Percentiles rank a stretch among this genome's conserved stretches.
Conservation (phyloP, 2,329 filamentous ascomycete genomes). For the Xylariaceae sp. region DNA sequence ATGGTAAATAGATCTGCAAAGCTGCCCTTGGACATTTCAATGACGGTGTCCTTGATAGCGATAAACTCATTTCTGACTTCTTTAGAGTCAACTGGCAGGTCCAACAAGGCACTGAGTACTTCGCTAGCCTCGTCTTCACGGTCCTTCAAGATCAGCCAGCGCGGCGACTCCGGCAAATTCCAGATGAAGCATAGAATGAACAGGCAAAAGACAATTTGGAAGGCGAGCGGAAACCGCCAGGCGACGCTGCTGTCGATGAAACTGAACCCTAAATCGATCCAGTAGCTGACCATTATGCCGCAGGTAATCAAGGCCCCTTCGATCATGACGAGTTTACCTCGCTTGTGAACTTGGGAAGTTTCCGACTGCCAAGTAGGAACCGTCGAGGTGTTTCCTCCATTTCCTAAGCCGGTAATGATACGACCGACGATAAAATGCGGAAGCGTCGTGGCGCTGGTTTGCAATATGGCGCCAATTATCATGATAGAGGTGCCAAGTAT, state of each 20-base stretch:
- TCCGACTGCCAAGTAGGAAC: constrained; percentile 65
- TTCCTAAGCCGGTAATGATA: constrained; percentile 48
- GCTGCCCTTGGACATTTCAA: constrained; percentile 59
- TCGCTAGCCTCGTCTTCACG: constrained; percentile 47
- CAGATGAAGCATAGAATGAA: constrained; percentile 58
- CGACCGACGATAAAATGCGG: constrained; percentile 61
- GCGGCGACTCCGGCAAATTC: constrained; percentile 54
- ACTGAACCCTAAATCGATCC: constrained; percentile 62
- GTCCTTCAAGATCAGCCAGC: constrained; percentile 50
- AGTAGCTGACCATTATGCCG: constrained; percentile 61
- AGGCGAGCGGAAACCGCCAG: constrained; percentile 65
- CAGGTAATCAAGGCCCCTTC: constrained; percentile 61
- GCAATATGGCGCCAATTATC: constrained; percentile 55
- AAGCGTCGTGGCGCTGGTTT: constrained; percentile 46
- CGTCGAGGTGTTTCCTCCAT: constrained; percentile 47
- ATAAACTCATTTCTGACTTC: constrained; percentile 57
- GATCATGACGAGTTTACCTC: constrained; percentile 64
- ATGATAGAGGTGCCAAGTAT: constrained; percentile 60
- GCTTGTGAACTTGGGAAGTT: constrained; percentile 58
- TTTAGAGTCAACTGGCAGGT: constrained; percentile 49
- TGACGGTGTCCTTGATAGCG: constrained; percentile 63
- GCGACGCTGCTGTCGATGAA: constrained; percentile 53
- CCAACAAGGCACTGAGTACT: constrained; percentile 46
- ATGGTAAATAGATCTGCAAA: constrained; percentile 63
- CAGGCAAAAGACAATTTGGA: constrained; percentile 61